Percentiles rank a stretch among this genome's conserved stretches.
Conservation (phyloP, 768 basidiomycete genomes). For the Phlebiopsis gigantea region DNA sequence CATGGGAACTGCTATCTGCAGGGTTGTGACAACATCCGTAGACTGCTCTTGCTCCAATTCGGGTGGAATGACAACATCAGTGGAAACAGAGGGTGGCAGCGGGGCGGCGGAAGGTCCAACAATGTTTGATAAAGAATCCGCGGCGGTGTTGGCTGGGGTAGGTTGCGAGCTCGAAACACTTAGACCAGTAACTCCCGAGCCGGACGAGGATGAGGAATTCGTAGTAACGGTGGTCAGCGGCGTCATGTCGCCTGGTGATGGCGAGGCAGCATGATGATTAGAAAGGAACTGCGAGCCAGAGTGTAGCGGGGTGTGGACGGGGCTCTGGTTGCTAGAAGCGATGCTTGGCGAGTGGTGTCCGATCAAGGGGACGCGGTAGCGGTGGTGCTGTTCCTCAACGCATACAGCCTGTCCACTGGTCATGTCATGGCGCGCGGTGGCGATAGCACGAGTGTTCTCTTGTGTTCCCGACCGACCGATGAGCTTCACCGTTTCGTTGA, state of each 20-base stretch:
- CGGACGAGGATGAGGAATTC: slow-evolving; percentile 18
- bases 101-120: slow-evolving; percentile 4
- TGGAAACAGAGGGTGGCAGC: slow-evolving; percentile 4
- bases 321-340: slow-evolving; percentile 1
- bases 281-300: slow-evolving; percentile 16
- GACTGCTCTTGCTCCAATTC: slow-evolving; percentile 15
- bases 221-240: slow-evolving; percentile 23
- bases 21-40: slow-evolving; percentile 53
- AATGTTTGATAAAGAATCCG: background rate
- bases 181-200: background rate
- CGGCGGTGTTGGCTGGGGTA: background rate
- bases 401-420: slow-evolving; percentile 45
- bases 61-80: slow-evolving; percentile 10
- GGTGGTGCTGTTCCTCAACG: slow-evolving; percentile 26
- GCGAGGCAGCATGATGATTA: slow-evolving; percentile 1
- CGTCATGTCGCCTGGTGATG: slow-evolving; percentile 18
- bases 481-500: slow-evolving; percentile 73
- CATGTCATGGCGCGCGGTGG: slow-evolving; percentile 65
- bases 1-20: slow-evolving; percentile 56
- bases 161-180: background rate
- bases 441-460: slow-evolving; percentile 57
- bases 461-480: slow-evolving; percentile 48
- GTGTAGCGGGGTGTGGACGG: slow-evolving; percentile 13
- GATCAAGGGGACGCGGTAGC: slow-evolving; percentile 21
- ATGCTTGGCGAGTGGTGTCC: slow-evolving; percentile 13